Base-by-base conservation (phyloP, 768 basidiomycete species). In the Mycena capillaripes region DNA sequence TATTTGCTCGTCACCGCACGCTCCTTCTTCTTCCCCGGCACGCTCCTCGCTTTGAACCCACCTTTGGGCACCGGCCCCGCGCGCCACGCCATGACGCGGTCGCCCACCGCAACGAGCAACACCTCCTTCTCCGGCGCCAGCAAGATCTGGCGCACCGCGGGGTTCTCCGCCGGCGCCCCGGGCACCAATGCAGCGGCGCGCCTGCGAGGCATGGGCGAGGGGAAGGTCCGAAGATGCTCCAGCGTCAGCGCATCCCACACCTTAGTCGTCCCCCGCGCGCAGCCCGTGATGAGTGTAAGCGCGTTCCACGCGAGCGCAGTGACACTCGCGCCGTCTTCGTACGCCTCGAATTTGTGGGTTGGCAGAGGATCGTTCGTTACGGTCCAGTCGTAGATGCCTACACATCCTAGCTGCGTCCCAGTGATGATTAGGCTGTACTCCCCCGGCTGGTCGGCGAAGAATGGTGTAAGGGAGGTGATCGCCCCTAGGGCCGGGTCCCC, bases 201-300 rank as follows among this genome's bases (percentile, higher is more conserved):
- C 19, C 78, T 72, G 21, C 84, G 82, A 29, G 84, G 81, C 0
- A 86, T 73, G 17, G 90, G 89, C 3, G 86, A 85, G 0, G 85
- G 71, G 75, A 95, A 91, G 29, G 85, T 83, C 25, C 91, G 86
- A 56, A 95, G 76, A 5, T 82, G 86, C 38, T 85, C 85, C 36
- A 94, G 86, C 0, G 89, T 92, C 72, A 94, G 82, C 3, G 88
- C 87, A 74, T 95, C 93, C 86, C 90, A 94, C 17, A 93, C 84
- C 21, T 81, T 84, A 3, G 90, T 86, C 8, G 85, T 83, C 4
- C 95, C 95, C 2, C 85, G 80, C 0, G 87, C 84, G 27, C 92
- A 93, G 32, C 95, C 95, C 0, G 91, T 92, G 16, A 89, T 86
- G 56, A 96, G 82, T 19, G 89, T 83, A n/a, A 85, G 68, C 4